phyloP scores from a whole-genome alignment of 2,329 filamentous ascomycete species.

The Diatrype stigma region DNA sequence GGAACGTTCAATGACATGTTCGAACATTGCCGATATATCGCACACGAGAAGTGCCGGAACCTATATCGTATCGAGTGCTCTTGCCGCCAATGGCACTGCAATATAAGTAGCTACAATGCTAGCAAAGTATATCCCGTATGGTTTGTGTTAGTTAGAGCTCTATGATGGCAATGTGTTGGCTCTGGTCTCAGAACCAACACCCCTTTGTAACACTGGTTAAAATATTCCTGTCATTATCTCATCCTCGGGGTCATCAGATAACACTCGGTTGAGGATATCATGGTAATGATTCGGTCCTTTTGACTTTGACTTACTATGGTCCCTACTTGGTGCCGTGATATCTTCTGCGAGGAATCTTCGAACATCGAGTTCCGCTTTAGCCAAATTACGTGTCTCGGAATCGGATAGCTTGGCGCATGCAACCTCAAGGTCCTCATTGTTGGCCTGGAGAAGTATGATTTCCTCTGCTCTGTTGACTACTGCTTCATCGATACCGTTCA shows the following conservation, averaged over 20 bases:
- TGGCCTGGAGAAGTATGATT: conserved; percentile 62
- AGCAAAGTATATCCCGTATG: too few species aligned
- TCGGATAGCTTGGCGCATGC: conserved; percentile 65
- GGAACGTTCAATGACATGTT: too few species aligned
- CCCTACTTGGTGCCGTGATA: conserved; percentile 22
- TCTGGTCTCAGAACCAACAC: background rate
- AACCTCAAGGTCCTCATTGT: conserved; percentile 71
- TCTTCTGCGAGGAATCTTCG: conserved; percentile 51
- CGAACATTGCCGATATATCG: too few species aligned
- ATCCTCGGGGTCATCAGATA: conserved; percentile 6
- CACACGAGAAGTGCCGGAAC: too few species aligned
- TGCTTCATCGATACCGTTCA: conserved; percentile 73
- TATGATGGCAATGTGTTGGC: too few species aligned
- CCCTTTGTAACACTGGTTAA: background rate
- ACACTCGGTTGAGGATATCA: conserved; percentile 19
- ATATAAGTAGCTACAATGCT: too few species aligned
- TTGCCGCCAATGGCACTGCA: too few species aligned
- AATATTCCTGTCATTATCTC: background rate
- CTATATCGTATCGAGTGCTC: too few species aligned
- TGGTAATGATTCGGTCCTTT: conserved; percentile 20
- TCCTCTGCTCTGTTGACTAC: conserved; percentile 74
- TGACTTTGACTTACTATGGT: conserved; percentile 2
- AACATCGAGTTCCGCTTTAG: conserved; percentile 60
- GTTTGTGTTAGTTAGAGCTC: too few species aligned
- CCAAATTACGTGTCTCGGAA: conserved; percentile 61